A percentile compares a stretch with the other conserved stretches of the same genome.
Evolutionary conservation across 2,329 filamentous ascomycete genomes (phyloP).

Genomic region (Teratosphaeria viscida): DNA sequence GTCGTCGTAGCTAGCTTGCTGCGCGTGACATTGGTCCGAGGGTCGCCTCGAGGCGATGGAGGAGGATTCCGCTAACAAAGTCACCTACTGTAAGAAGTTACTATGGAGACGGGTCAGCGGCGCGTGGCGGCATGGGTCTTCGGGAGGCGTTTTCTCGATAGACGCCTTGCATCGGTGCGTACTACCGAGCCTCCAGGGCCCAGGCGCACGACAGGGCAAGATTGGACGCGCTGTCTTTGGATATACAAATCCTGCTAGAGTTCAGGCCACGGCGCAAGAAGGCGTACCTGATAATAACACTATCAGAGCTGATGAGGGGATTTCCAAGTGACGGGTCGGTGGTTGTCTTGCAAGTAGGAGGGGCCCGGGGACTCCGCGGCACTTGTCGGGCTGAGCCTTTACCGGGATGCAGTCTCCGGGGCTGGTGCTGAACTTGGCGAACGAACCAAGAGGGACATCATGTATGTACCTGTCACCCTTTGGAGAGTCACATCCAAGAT

Average conservation of each 20-base stretch:
- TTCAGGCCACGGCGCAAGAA: not conserved
- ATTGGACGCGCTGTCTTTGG: not conserved
- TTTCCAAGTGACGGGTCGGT: too few species aligned
- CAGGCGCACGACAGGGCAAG: not conserved
- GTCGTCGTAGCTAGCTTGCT: not conserved
- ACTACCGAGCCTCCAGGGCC: too few species aligned
- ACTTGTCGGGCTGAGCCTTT: not conserved
- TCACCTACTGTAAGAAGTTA: not conserved
- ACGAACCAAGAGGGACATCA: too few species aligned
- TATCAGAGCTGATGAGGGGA: not conserved
- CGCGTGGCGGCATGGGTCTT: not conserved
- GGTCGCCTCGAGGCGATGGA: not conserved
- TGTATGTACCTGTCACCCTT: too few species aligned
- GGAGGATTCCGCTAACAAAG: not conserved
- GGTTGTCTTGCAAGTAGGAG: not conserved
- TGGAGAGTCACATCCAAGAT: too few species aligned
- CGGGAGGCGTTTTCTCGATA: not conserved
- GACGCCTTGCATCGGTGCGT: not conserved
- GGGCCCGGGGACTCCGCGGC: too few species aligned
- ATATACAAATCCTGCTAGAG: too few species aligned
- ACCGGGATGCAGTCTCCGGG: not conserved
- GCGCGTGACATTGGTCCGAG: not conserved
- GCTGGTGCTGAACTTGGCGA: too few species aligned
- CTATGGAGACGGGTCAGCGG: not conserved
- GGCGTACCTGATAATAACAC: not conserved